Percentiles rank a stretch among this genome's conserved stretches.
These are phyloP conservation scores for Neurospora tetraspora DNA, from an alignment of 495 filamentous ascomycete species.

Conservation along the genomic window DNA sequence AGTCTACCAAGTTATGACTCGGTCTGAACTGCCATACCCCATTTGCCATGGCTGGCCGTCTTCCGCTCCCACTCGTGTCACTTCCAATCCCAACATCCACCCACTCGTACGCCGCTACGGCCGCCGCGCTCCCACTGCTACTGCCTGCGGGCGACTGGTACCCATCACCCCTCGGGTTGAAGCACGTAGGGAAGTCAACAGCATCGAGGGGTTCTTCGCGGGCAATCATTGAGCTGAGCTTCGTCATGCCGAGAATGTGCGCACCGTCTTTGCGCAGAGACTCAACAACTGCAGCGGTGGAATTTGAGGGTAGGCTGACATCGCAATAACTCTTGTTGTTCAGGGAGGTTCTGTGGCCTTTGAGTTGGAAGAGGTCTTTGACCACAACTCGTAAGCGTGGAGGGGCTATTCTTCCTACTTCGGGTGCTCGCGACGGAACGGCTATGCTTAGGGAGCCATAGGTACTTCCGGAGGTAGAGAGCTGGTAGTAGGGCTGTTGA, in stretches of 20 bases:
- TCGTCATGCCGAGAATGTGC: constrained; percentile 7
- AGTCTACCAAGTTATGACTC: too few species aligned
- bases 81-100: constrained; percentile 36
- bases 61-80: constrained; percentile 18
- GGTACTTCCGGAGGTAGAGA: background rate
- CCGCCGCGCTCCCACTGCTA: constrained; percentile 31
- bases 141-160: constrained; percentile 36
- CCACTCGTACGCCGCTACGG: constrained; percentile 37
- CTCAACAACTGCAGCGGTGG: background rate
- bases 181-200: constrained; percentile 30
- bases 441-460: background rate
- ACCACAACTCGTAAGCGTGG: constrained; percentile 2
- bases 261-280: constrained; percentile 1
- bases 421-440: background rate
- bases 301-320: background rate
- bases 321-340: constrained; percentile 3
- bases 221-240: constrained; percentile 4
- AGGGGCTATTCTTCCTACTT: background rate
- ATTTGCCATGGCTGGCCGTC: background rate
- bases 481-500: too few species aligned
- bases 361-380: constrained; percentile 5
- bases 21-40: constrained; percentile 3
- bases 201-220: constrained; percentile 3
- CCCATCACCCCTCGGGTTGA: constrained; percentile 41
- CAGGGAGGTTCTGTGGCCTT: constrained; percentile 5